Evolutionary conservation across 345 rosid species (phyloP).

Genomic region (Moringa oleifera): DNA sequence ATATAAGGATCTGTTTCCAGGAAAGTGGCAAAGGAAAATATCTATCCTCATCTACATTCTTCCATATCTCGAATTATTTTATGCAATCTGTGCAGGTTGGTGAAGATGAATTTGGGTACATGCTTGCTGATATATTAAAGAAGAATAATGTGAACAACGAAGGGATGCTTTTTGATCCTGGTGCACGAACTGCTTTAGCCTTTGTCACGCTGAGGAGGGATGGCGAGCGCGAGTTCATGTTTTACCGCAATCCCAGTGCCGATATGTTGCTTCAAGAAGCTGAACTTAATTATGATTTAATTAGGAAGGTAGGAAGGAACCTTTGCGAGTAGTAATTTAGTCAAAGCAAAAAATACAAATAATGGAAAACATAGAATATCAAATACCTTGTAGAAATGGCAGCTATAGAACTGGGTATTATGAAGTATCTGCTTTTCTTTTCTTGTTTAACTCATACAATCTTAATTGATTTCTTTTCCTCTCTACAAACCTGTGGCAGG

Average conservation of each 20-base stretch:
- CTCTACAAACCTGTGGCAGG: constrained; percentile 41
- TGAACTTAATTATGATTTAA: constrained; percentile 80
- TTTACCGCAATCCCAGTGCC: constrained; percentile 95
- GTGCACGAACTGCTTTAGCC: constrained; percentile 92
- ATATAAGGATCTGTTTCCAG: background rate
- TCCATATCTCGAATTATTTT: constrained; percentile 8
- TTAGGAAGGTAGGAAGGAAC: constrained; percentile 53
- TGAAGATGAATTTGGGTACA: constrained; percentile 95
- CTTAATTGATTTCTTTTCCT: background rate
- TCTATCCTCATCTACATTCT: background rate
- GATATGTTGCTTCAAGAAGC: constrained; percentile 84
- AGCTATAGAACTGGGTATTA: background rate
- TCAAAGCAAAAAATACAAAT: constrained; percentile 4
- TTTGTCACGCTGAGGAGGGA: constrained; percentile 81
- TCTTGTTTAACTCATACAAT: background rate
- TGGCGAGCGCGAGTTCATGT: constrained; percentile 98
- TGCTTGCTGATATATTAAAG: constrained; percentile 83
- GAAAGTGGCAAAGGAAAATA: background rate
- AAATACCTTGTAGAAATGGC: background rate
- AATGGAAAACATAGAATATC: background rate
- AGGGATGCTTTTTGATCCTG: constrained; percentile 88
- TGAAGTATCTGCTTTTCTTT: background rate
- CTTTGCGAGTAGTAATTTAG: background rate
- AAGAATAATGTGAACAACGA: constrained; percentile 76
- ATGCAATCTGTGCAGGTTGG: constrained; percentile 58